Percentiles rank a stretch among this genome's conserved stretches.
phyloP scores from a whole-genome alignment of 1,284 basidiomycete species.

The Boletus holoroseus region DNA sequence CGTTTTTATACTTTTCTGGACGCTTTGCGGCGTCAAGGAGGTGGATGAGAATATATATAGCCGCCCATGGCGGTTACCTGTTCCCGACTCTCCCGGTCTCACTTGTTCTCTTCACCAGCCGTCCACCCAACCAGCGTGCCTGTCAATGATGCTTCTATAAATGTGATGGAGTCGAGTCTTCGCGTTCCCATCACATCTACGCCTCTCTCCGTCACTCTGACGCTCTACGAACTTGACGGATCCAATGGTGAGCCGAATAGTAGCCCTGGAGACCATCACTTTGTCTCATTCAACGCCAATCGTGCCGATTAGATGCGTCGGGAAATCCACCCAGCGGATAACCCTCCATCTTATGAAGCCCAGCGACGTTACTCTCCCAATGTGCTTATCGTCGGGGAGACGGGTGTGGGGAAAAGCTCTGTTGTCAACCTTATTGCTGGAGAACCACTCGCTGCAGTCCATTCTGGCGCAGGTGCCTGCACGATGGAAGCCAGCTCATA shows the following conservation, averaged over 20 bases:
- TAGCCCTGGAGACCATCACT: background rate
- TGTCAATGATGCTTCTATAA: conserved; percentile 18
- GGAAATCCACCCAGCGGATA: conserved; percentile 3
- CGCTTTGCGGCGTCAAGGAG: background rate
- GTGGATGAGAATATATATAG: conserved; percentile 5
- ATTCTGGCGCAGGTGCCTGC: conserved; percentile 20
- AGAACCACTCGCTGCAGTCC: conserved; percentile 10
- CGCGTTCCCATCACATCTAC: background rate
- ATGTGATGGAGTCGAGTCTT: conserved; percentile 2
- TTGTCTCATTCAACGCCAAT: conserved; percentile 4
- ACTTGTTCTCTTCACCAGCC: background rate
- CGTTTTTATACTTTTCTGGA: conserved; percentile 7
- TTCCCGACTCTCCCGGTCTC: background rate
- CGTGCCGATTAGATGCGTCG: conserved; percentile 13
- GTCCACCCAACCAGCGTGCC: background rate
- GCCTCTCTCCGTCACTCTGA: conserved; percentile 2
- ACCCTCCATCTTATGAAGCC: conserved; percentile 17
- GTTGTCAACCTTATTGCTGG: conserved; percentile 20
- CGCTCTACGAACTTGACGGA: background rate
- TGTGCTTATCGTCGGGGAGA: conserved; percentile 22
- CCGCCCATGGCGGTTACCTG: conserved; percentile 13
- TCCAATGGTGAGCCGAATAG: conserved; percentile 12
- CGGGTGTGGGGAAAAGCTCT: conserved; percentile 22
- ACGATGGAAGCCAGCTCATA: conserved; percentile 19
- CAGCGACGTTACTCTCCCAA: conserved; percentile 21